Conservation (phyloP, 2,329 filamentous ascomycete species). For the Penicillium sp. region DNA sequence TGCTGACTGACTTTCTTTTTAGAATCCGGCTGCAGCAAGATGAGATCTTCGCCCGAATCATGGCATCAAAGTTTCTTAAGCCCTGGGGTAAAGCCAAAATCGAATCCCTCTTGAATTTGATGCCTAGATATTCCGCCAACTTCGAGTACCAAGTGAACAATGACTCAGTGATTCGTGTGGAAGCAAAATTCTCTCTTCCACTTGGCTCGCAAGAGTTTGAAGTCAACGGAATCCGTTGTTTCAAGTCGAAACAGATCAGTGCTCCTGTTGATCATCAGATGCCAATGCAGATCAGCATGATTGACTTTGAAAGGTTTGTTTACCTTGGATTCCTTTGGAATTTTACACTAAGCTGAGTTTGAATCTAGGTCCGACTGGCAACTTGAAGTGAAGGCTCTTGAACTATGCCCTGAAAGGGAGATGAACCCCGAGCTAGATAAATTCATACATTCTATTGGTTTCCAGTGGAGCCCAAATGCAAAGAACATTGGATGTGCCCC, state of each 20-base stretch:
- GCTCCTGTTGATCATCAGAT: slow-evolving; percentile 23
- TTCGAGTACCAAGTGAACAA: slow-evolving; percentile 40
- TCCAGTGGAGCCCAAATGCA: slow-evolving; percentile 6
- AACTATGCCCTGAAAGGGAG: slow-evolving; percentile 31
- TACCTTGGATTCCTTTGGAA: slow-evolving; percentile 1
- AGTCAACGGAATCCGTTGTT: slow-evolving; percentile 36
- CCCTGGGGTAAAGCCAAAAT: slow-evolving; percentile 21
- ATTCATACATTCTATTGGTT: not conserved
- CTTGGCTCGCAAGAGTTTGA: slow-evolving; percentile 34
- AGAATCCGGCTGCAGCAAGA: slow-evolving; percentile 27
- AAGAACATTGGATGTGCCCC: slow-evolving; percentile 25
- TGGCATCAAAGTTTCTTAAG: slow-evolving; percentile 30
- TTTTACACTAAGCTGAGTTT: not conserved
- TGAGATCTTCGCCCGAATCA: slow-evolving; percentile 31
- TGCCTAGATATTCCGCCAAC: slow-evolving; percentile 39
- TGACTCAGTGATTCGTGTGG: slow-evolving; percentile 36
- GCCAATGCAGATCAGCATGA: slow-evolving; percentile 36
- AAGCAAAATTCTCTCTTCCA: slow-evolving; percentile 35
- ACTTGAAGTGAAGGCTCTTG: slow-evolving; percentile 41
- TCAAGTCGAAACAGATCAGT: slow-evolving; percentile 27
- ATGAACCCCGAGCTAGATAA: slow-evolving; percentile 8
- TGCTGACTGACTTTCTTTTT: not conserved
- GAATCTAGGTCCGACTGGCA: slow-evolving; percentile 40
- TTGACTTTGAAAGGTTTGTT: slow-evolving; percentile 38
- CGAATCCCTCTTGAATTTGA: slow-evolving; percentile 22